These are phyloP conservation scores for Iris macrosiphon DNA, from an alignment of 106 monocot genomes.

Conservation along the genomic window DNA sequence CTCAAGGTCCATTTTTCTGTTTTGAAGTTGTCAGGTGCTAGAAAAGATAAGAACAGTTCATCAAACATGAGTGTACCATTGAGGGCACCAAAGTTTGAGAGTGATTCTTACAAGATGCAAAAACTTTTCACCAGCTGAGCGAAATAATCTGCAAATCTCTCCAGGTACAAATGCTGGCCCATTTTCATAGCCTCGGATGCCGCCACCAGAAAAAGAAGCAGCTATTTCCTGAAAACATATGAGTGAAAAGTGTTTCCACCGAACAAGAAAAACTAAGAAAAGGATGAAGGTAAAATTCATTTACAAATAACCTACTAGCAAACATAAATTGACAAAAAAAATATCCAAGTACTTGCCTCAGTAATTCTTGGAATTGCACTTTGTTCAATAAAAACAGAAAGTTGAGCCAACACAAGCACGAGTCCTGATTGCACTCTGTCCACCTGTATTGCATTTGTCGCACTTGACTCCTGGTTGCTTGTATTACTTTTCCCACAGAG, in stretches of 20 bases:
- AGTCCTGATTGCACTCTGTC: constrained; percentile 74
- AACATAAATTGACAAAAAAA: not conserved
- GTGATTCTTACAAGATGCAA: constrained; percentile 65
- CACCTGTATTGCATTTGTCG: constrained; percentile 17
- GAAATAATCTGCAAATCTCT: constrained; percentile 82
- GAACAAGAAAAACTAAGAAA: not conserved
- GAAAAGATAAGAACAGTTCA: too few relatives aligned
- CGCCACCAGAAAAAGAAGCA: constrained; percentile 88
- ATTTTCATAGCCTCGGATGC: constrained; percentile 71
- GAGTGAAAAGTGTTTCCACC: not conserved
- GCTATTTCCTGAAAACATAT: constrained; percentile 68
- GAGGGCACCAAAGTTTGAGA: too few relatives aligned
- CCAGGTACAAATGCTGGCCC: constrained; percentile 97
- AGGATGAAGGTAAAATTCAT: not conserved
- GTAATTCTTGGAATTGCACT: constrained; percentile 90
- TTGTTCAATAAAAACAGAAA: constrained; percentile 87
- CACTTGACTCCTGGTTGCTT: constrained; percentile 19
- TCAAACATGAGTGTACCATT: too few relatives aligned
- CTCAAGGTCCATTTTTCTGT: too few relatives aligned
- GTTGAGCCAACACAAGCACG: constrained; percentile 80
- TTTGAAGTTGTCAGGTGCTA: too few relatives aligned
- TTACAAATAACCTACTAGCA: not conserved
- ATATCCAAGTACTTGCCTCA: constrained; percentile 38
- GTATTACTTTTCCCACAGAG: constrained; percentile 59
- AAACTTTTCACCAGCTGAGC: constrained; percentile 74